phyloP scores from a whole-genome alignment of 2,329 filamentous ascomycete genomes.

The Calonectria leucothoes region DNA sequence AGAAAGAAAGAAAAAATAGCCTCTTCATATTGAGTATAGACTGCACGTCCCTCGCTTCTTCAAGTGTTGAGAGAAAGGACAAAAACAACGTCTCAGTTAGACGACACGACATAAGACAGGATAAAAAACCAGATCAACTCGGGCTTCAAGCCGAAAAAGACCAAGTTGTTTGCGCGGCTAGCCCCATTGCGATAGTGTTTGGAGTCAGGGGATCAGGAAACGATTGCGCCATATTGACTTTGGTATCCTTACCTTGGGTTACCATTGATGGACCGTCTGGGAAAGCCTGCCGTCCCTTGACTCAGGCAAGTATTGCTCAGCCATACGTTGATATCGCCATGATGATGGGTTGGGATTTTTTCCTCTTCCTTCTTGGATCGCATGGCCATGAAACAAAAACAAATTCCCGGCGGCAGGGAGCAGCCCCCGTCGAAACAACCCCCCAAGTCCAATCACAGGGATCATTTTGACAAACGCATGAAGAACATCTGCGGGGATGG shows the following conservation, averaged over 20 bases:
- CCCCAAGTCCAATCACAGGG: constrained; percentile 21
- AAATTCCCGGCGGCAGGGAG: constrained; percentile 27
- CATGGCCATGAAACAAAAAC: constrained; percentile 44
- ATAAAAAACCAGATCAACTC: background rate
- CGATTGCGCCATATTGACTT: constrained; percentile 17
- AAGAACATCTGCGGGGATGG: constrained; percentile 32
- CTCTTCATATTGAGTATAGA: background rate
- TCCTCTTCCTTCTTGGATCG: constrained; percentile 17
- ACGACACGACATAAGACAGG: constrained; percentile 7
- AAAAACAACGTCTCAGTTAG: constrained; percentile 5
- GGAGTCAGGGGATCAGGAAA: background rate
- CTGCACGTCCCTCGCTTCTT: background rate
- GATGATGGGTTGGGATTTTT: background rate
- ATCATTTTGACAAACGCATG: constrained; percentile 21
- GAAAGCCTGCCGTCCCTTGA: constrained; percentile 1
- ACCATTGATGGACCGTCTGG: background rate
- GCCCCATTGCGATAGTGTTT: background rate
- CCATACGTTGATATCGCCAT: background rate
- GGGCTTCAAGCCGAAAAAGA: background rate
- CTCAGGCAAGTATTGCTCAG: background rate
- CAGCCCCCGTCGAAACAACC: constrained; percentile 20
- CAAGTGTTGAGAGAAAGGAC: background rate
- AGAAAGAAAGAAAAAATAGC: background rate
- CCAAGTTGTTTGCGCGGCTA: background rate
- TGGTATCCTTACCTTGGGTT: background rate